phyloP scores from a whole-genome alignment of 371 early-diverging fungal genomes.

The Mucor piriformis region DNA sequence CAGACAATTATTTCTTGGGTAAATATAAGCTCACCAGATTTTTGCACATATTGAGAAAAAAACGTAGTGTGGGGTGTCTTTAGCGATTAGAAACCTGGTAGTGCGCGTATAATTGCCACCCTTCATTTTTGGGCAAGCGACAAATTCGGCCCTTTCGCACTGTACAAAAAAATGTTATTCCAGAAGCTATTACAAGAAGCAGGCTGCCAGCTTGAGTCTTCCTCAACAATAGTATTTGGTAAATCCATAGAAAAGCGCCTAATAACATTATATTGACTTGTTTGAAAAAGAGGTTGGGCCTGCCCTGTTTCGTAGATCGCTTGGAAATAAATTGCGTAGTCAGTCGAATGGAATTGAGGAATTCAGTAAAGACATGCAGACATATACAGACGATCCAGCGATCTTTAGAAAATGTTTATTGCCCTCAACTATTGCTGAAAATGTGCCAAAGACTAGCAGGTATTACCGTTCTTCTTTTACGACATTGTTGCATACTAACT shows the following conservation, averaged over 20 bases:
- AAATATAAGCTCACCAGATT: no score
- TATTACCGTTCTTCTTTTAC: background rate
- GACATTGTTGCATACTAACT: background rate
- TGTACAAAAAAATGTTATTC: constrained; percentile 22
- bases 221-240: constrained; percentile 14
- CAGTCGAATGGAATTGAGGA: constrained; percentile 22
- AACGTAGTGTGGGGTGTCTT: no score
- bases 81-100: no score
- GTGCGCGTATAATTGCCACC: no score
- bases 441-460: constrained; percentile 23
- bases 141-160: no score
- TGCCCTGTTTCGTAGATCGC: constrained; percentile 34
- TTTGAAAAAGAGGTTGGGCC: constrained; percentile 21
- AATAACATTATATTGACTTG: background rate
- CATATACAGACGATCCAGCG: constrained; percentile 24
- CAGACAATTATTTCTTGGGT: no score
- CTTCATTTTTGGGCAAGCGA: no score
- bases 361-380: constrained; percentile 34
- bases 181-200: constrained; percentile 12
- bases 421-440: constrained; percentile 29
- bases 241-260: background rate
- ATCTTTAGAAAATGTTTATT: constrained; percentile 40
- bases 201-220: constrained; percentile 15
- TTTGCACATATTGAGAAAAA: no score
- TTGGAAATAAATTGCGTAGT: constrained; percentile 32